phyloP scores from a whole-genome alignment of 2,329 filamentous ascomycete species.

The Hortaea sp. region DNA sequence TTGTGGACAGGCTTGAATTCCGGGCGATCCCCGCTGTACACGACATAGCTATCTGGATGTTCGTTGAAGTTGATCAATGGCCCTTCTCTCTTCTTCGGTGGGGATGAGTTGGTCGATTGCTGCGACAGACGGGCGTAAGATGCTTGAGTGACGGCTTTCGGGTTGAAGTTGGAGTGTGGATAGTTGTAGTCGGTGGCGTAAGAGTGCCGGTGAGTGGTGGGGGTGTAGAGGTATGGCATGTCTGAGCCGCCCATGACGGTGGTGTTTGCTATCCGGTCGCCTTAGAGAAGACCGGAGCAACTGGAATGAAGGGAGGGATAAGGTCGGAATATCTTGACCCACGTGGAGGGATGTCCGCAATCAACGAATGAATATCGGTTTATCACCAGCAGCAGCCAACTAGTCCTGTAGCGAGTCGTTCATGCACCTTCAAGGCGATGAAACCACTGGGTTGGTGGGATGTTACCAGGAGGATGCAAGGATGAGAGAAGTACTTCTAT shows the following conservation, averaged over 20 bases:
- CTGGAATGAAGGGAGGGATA: neutral
- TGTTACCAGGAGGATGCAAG: no score
- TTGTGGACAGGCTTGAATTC: slow-evolving; percentile 57
- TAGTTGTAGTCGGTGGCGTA: slow-evolving; percentile 34
- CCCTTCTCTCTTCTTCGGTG: slow-evolving; percentile 57
- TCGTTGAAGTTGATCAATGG: slow-evolving; percentile 73
- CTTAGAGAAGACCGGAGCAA: neutral
- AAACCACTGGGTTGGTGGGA: no score
- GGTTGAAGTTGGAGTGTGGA: slow-evolving; percentile 60
- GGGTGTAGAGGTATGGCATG: slow-evolving; percentile 28
- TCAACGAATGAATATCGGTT: no score
- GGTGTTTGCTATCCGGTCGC: neutral
- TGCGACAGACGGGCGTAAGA: slow-evolving; percentile 48
- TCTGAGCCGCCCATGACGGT: slow-evolving; percentile 1
- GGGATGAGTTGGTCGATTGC: slow-evolving; percentile 39
- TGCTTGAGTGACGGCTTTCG: slow-evolving; percentile 72
- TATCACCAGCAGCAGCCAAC: no score
- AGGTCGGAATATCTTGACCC: no score
- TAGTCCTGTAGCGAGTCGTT: no score
- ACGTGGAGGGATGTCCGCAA: no score
- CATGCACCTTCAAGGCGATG: no score
- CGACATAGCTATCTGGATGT: slow-evolving; percentile 68
- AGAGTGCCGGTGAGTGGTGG: slow-evolving; percentile 32
- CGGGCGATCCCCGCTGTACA: slow-evolving; percentile 52
- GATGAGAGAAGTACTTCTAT: no score